Evolutionary conservation across 2,329 filamentous ascomycete genomes (phyloP), one percentile per base, ranked within the genome.

Genomic region (Thielaviopsis ethacetica): DNA sequence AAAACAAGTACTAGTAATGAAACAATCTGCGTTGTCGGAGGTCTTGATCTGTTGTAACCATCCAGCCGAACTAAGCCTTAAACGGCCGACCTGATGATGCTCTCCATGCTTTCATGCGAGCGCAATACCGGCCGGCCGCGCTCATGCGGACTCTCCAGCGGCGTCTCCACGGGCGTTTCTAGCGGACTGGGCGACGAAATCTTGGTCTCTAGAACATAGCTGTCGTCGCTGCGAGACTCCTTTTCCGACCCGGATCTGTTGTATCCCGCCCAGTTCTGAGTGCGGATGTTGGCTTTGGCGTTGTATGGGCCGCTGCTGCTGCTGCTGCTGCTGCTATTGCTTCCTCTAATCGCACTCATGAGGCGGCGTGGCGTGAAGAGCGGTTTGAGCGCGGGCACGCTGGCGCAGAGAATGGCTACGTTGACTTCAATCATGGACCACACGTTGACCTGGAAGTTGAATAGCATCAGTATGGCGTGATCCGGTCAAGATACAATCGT

Each of bases 381-480:
- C 0, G 76, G 76, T 59, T 78, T 78, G 5, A 79, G 68, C 0
- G 76, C 75, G 0, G 76, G 75, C 0, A 76, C 69, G 7, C 71
- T 75, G 21, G 75, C 74, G 62, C 76, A 79, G 30, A 73, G 65
- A 44, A 79, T 73, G n/a, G 72, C 75, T 5, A 72, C 67, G 59
- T 75, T 77, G 61, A 77, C 68, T 62, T 79, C 76, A 55, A 79
- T 71, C 59, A 72, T 70, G 22, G 71, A 73, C 73, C 75, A 76
- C 13, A 76, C 59, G 50, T 73, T 72, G 1, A 73, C 66, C 62
- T 63, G 21, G 2, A 55, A 17, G 12, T 27, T 12, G 22, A 21
- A 27, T 15, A 27, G 47, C 17, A 53, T 17, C 12, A 27, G 26
- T 27, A 47, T 26, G 34, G 21, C 17, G 9, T 4, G 4, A 27